Evolutionary conservation across 2,329 filamentous ascomycete genomes (phyloP).

Genomic region (Ascochyta rabiei): DNA sequence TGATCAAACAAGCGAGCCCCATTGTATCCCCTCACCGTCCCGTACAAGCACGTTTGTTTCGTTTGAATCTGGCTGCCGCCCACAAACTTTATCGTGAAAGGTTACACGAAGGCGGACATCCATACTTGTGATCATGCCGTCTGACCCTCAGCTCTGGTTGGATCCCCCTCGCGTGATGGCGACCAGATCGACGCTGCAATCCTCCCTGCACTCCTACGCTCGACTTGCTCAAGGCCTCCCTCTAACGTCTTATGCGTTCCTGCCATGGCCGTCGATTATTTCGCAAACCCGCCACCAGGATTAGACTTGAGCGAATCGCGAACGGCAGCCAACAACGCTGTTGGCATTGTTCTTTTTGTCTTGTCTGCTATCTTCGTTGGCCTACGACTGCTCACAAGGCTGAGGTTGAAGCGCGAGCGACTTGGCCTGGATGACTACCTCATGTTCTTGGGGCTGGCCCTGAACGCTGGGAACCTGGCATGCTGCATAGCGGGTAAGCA

Average conservation of each 20-base stretch:
- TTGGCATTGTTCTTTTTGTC: slow-evolving; percentile 29
- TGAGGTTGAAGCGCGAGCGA: slow-evolving; percentile 23
- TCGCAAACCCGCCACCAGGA: slow-evolving; percentile 25
- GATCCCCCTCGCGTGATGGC: slow-evolving; percentile 2
- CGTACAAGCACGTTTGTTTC: background rate
- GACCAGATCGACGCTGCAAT: background rate
- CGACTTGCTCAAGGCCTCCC: background rate
- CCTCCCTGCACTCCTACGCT: background rate
- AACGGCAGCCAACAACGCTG: slow-evolving; percentile 28
- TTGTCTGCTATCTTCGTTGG: slow-evolving; percentile 28
- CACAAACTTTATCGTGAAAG: background rate
- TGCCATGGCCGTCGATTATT: slow-evolving; percentile 17
- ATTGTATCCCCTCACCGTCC: background rate
- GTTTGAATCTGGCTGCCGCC: background rate
- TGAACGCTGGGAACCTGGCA: slow-evolving; percentile 31
- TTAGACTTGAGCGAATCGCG: slow-evolving; percentile 29
- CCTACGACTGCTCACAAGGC: slow-evolving; percentile 25
- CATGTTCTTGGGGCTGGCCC: slow-evolving; percentile 29
- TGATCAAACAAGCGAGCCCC: background rate
- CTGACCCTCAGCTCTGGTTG: background rate
- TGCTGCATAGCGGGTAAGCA: slow-evolving; percentile 31
- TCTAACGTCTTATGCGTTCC: background rate
- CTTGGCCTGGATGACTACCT: slow-evolving; percentile 31
- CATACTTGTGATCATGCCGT: background rate
- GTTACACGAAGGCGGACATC: slow-evolving; percentile 3